phyloP scores from a whole-genome alignment of 495 filamentous ascomycete genomes.

The Penicillium turbatum region DNA sequence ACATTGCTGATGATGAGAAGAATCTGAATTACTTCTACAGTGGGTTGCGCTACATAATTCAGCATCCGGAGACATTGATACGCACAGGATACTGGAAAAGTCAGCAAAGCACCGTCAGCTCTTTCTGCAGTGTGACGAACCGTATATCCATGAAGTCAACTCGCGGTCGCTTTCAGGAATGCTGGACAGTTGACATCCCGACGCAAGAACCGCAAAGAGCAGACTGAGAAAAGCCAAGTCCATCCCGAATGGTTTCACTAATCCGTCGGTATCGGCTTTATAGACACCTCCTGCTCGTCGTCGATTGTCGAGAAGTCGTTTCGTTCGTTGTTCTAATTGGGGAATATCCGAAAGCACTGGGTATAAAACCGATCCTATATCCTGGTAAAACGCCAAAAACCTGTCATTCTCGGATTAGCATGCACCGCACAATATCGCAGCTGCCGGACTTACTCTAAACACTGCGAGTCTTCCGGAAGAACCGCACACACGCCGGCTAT shows the following conservation, averaged over 20 bases:
- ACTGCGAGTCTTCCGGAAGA: constrained; percentile 61
- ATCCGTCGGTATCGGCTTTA: constrained; percentile 33
- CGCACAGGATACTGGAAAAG: constrained; percentile 51
- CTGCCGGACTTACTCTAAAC: constrained; percentile 44
- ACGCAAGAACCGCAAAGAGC: constrained; percentile 75
- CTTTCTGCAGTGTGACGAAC: constrained; percentile 27
- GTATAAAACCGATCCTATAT: constrained; percentile 75
- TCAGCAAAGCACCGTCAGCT: constrained; percentile 6
- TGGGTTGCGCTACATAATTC: constrained; percentile 57
- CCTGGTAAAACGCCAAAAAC: constrained; percentile 68
- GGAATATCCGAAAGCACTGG: constrained; percentile 70
- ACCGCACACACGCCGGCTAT: constrained; percentile 65
- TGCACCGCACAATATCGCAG: background rate
- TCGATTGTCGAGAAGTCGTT: constrained; percentile 63
- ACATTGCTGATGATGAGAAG: constrained; percentile 58
- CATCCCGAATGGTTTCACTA: constrained; percentile 44
- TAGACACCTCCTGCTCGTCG: constrained; percentile 45
- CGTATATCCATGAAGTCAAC: constrained; percentile 58
- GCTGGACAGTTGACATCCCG: constrained; percentile 73
- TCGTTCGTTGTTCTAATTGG: constrained; percentile 59
- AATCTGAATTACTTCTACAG: constrained; percentile 54
- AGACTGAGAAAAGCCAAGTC: constrained; percentile 37
- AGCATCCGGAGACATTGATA: constrained; percentile 60
- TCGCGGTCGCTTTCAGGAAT: constrained; percentile 54
- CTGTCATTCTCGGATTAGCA: constrained; percentile 30